Evolutionary conservation across 306 rosid species (phyloP), one percentile per base, ranked within the genome.

Genomic region (Quercus cerris): DNA sequence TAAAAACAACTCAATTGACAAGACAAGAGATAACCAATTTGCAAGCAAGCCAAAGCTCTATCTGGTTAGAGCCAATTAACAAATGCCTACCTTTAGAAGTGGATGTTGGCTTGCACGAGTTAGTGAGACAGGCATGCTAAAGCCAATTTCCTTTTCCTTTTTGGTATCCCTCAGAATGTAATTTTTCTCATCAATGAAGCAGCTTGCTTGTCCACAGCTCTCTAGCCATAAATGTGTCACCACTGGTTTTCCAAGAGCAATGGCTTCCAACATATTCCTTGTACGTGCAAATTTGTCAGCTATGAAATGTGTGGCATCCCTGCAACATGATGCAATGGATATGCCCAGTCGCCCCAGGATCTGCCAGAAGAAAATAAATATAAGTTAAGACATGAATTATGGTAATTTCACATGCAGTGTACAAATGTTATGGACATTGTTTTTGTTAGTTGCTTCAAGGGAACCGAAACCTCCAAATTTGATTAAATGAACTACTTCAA

Each of bases 141-240:
- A 95, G 61, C 98, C 97, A 70, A 91, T 84, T 89, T 93, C 97
- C 88, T 87, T 95, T 82, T 95, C 99, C 87, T 90, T 95, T 82
- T 87, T 93, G 63, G 81, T 76, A 64, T 95, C 99, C 73, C 97
- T 83, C 33, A 95, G 87, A 64, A 95, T 87, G 83, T 89, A 88
- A 15, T 78, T 87, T 82, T 91, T 95, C 88, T 95, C 98, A 17
- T 91, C 99, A 18, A 93, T 85, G 84, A 91, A 86, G 80, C 93
- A 90, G 77, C 87, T 86, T 56, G 97, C 97, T 84, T 88, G 94
- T 79, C 93, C 93, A 85, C 94, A 93, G 70, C 90, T 88, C 73
- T 93, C 94, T 23, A 95, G 91, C 99, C 99, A 95, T 75, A 83
- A 87, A 85, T 84, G 97, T 12, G 92, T 91, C 80, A 95, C 95